phyloP scores from a whole-genome alignment of 441 rosid species.

The Viola pubescens region DNA sequence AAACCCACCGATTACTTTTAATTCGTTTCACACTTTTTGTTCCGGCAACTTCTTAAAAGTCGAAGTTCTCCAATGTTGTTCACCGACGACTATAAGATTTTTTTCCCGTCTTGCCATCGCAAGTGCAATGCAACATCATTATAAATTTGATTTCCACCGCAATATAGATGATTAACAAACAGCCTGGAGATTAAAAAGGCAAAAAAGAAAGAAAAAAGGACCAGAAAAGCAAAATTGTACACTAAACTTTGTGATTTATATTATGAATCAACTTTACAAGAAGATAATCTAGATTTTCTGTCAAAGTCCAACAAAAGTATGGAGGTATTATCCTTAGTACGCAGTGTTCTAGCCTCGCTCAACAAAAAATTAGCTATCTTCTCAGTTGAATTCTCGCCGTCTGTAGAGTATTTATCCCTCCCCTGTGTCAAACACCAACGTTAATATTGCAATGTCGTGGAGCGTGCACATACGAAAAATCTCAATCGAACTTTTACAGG shows the following conservation, averaged over 20 bases:
- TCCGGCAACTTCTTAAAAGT: too few relatives aligned
- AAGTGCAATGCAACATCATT: too few relatives aligned
- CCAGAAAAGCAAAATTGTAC: conserved; percentile 11
- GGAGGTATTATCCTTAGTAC: conserved; percentile 95
- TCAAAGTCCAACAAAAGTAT: conserved; percentile 78
- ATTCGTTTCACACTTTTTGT: background rate
- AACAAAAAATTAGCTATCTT: conserved; percentile 67
- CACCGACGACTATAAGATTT: too few relatives aligned
- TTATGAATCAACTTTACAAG: conserved; percentile 36
- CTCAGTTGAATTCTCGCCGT: conserved; percentile 48
- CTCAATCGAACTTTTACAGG: background rate
- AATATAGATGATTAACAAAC: too few relatives aligned
- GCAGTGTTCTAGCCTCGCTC: conserved; percentile 74
- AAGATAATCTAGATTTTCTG: conserved; percentile 27
- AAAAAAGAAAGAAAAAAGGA: conserved; percentile 2
- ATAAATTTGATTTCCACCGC: too few relatives aligned
- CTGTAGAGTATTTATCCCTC: conserved; percentile 36
- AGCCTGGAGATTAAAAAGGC: background rate
- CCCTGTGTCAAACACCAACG: conserved; percentile 30
- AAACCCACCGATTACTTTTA: background rate
- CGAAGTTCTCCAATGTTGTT: too few relatives aligned
- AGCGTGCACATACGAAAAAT: background rate
- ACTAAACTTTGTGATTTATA: conserved; percentile 18
- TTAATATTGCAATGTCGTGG: background rate
- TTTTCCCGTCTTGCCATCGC: too few relatives aligned